Base-by-base conservation (phyloP, 2,329 filamentous ascomycete genomes). In the Aspergillus fumigatus region DNA sequence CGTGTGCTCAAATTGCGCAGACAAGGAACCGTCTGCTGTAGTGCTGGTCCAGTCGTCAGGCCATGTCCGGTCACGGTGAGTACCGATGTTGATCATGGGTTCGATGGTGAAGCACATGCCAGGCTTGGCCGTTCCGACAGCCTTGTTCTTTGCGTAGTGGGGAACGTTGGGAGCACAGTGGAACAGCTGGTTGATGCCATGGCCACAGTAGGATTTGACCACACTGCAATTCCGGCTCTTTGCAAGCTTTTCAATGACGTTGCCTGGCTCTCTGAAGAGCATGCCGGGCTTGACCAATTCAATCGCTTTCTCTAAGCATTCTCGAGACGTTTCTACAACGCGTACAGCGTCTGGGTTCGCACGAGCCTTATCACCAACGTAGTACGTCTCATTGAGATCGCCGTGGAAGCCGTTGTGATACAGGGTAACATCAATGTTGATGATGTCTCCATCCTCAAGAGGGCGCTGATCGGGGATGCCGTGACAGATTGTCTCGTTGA, bases 91-190 rank as follows among this genome's bases (percentile, higher is more conserved):
- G 71, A 99, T 92, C 94, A 99, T 99, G 17, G 94, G 94, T 78
- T 99, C 94, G 59, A 99, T 99, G 0, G 94, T 99, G 69, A 99
- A 99, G 62, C 92, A 96, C 92, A 97, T 97, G 53, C 94, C 94
- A 0, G 90, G 88, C 79, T 97, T 97, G 58, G 92, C 94, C 66
- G 89, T 86, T 50, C 94, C 94, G 1, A 97, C 89, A 0, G 93
- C 91, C 84, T 97, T 99, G 78, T 97, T 99, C 82, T 96, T 97
- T 56, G 88, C 93, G 70, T 99, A 99, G 75, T 99, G 94, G 4
- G 94, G 94, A 52, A 99, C 88, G 71, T 95, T 97, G 1, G 94
- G 94, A 27, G 92, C 86, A 72, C 87, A 89, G 76, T 99, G 94
- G 82, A 99, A 99, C 47, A 96, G 81, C 62, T 86, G 88, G 77